Evolutionary conservation across 139 green algal genomes (phyloP), one percentile per base, ranked within the genome.

Genomic region (Axilococcus clingmanii): DNA sequence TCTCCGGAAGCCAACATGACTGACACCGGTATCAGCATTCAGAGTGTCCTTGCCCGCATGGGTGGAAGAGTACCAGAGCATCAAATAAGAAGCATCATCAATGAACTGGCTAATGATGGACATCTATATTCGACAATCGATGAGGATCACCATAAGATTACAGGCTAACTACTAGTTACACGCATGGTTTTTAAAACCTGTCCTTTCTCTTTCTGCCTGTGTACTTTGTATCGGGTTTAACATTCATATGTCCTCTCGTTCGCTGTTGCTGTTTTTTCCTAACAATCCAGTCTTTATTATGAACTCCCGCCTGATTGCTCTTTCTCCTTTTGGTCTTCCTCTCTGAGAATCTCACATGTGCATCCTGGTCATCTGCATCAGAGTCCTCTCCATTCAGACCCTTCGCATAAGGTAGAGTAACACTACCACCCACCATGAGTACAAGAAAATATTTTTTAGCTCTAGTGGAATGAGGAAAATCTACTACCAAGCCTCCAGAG

Each of bases 391-490:
- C 61, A 52, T 82, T 60, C 45, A 78, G 37, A n/a, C 68, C 81
- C 44, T 65, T 55, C 6, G 65, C 69, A 63, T 64, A 31, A 4
- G 75, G 77, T 45, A 81, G 28, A 54, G 40, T 23, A 0, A 51
- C 45, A 25, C 63, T 30, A 46, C 68, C 38, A 43, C 86, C 66
- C 17, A 93, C 85, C 81, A 94, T 95, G 23, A 99, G 74, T 45
- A 91, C 80, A 47, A 99, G 62, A 52, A 91, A 99, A 66, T 95
- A 93, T 69, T 99, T 99, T 46, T 96, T 97, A 29, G 92, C 92
- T 7, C 80, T 71, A 1, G 92, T 94, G 31, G 57, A 82, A 72
- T 99, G 78, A 0, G 91, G 91, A 68, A 85, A 97, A 66, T 99
- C 91, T 22, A 99, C 84, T 7, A 99, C 88, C 20, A 99, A 65